phyloP scores from a whole-genome alignment of 495 filamentous ascomycete genomes.

The Peziza echinospora region DNA sequence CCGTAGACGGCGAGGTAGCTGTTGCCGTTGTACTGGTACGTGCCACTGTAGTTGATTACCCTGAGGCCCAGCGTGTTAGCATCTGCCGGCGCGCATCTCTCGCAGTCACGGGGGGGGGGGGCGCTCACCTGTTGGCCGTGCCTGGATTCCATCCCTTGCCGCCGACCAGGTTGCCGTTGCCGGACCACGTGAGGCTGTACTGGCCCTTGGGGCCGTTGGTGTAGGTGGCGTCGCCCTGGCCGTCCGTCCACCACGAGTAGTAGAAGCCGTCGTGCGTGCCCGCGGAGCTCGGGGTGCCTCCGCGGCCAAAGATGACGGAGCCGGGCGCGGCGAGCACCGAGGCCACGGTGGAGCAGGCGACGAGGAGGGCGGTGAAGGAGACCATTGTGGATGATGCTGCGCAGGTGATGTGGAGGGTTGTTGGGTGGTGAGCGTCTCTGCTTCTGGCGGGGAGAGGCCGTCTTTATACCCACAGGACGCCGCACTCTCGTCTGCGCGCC shows the following conservation, averaged over 20 bases:
- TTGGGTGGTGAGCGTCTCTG: too few species aligned
- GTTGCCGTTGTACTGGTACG: constrained; percentile 29
- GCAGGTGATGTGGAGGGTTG: too few species aligned
- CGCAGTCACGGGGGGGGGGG: too few species aligned
- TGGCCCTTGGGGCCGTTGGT: constrained; percentile 34
- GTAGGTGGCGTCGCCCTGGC: constrained; percentile 32
- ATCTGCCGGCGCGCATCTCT: too few species aligned
- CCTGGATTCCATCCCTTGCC: constrained; percentile 44
- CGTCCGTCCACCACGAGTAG: constrained; percentile 46
- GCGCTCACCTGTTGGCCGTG: constrained; percentile 21
- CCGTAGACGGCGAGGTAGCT: constrained; percentile 37
- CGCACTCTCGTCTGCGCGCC: too few species aligned
- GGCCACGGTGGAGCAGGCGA: constrained; percentile 21
- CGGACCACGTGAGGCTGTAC: constrained; percentile 36
- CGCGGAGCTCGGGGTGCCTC: constrained; percentile 22
- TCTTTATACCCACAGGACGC: too few species aligned
- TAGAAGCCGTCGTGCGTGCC: constrained; percentile 37
- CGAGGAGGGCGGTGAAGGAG: constrained; percentile 22
- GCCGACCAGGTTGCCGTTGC: constrained; percentile 40
- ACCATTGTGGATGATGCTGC: too few species aligned
- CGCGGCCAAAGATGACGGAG: constrained; percentile 8
- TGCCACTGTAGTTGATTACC: constrained; percentile 26
- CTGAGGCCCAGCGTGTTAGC: constrained; percentile 10
- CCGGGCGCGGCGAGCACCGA: constrained; percentile 25
- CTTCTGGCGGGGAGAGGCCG: too few species aligned